These are phyloP conservation scores for Didymella segeticola DNA, from an alignment of 2,329 filamentous ascomycete genomes.

Conservation along the genomic window DNA sequence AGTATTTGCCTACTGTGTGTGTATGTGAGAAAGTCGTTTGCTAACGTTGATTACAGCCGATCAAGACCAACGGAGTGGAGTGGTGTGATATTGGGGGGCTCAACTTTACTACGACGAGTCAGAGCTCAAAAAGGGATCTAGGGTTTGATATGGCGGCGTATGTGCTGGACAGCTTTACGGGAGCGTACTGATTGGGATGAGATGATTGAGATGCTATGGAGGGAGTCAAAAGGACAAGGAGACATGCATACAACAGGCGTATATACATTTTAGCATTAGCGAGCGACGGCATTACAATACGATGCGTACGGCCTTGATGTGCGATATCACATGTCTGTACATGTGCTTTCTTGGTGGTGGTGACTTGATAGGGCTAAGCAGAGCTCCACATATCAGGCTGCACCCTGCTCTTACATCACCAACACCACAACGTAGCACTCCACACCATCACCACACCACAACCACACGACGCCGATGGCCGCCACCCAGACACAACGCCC, in stretches of 20 bases:
- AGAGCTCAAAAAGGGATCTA: conserved; percentile 1
- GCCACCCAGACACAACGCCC: conserved; percentile 25
- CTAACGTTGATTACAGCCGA: conserved; percentile 20
- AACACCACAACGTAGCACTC: neutral
- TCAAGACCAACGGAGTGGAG: conserved; percentile 34
- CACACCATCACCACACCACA: neutral
- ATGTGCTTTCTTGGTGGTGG: neutral
- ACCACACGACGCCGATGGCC: no score
- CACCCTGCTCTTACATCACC: neutral
- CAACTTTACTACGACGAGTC: conserved; percentile 25
- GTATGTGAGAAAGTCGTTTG: conserved; percentile 54
- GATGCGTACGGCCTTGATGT: neutral
- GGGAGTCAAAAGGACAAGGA: no score
- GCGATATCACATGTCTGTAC: no score
- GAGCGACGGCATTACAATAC: neutral
- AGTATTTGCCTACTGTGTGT: conserved; percentile 76
- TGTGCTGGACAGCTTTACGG: conserved; percentile 9
- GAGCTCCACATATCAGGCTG: neutral
- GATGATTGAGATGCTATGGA: neutral
- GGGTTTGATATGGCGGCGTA: conserved; percentile 7
- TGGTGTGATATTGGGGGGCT: conserved; percentile 49
- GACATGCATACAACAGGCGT: neutral
- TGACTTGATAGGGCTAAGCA: neutral
- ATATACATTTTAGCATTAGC: neutral
- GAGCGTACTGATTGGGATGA: neutral